Evolutionary conservation across 1,284 basidiomycete species (phyloP).

Genomic region (Fomitopsis palustris): DNA sequence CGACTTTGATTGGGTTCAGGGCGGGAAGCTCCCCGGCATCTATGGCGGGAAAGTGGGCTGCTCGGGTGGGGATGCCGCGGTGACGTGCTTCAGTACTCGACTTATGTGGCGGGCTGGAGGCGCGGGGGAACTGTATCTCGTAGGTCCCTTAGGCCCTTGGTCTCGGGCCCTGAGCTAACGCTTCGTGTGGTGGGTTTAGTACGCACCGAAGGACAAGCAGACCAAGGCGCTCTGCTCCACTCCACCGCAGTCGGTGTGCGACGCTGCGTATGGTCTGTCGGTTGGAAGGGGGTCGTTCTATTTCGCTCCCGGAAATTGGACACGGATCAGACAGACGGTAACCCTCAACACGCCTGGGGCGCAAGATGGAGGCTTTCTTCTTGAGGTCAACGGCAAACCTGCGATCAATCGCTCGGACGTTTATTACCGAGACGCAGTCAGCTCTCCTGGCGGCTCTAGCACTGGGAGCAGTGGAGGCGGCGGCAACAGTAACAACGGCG

Average conservation of each 20-base stretch:
- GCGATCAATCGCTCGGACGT: conserved; percentile 54
- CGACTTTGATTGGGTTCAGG: conserved; percentile 65
- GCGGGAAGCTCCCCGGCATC: conserved; percentile 69
- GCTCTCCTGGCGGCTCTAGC: conserved; percentile 1
- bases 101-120: conserved; percentile 71
- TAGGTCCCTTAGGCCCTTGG: conserved; percentile 27
- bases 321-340: conserved; percentile 60
- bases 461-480: conserved; percentile 12
- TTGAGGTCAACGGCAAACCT: conserved; percentile 50
- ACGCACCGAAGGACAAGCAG: conserved; percentile 55
- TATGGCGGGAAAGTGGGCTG: conserved; percentile 67
- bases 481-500: conserved; percentile 9
- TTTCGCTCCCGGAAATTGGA: conserved; percentile 66
- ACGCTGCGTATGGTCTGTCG: conserved; percentile 62
- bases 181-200: conserved; percentile 38
- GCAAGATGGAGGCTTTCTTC: conserved; percentile 34
- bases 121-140: conserved; percentile 69
- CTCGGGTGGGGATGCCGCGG: conserved; percentile 63
- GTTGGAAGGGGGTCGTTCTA: conserved; percentile 73
- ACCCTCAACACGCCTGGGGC: conserved; percentile 64
- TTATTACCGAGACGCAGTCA: conserved; percentile 49
- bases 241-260: conserved; percentile 56
- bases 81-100: conserved; percentile 68
- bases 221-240: conserved; percentile 53
- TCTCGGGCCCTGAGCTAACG: not conserved